These are phyloP conservation scores for Euphorbia celastroides DNA, from an alignment of 441 rosid species.

Conservation along the genomic window DNA sequence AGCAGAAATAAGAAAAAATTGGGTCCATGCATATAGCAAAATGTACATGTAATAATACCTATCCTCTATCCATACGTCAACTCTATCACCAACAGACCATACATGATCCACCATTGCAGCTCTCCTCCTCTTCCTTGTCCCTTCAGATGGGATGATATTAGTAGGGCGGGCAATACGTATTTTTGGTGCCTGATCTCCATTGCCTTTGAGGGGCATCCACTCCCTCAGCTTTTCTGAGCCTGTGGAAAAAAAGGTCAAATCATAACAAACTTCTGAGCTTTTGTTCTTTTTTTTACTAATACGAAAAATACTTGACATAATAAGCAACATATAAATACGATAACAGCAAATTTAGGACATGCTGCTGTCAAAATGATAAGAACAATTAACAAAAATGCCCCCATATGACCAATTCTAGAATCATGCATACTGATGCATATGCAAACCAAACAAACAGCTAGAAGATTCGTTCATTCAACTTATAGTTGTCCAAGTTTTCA, in stretches of 20 bases:
- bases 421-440: neutral
- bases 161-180: constrained; percentile 77
- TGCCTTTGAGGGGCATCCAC: constrained; percentile 68
- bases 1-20: neutral
- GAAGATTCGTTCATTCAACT: neutral
- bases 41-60: constrained; percentile 44
- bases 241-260: constrained; percentile 23
- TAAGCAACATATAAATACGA: neutral
- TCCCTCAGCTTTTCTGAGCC: constrained; percentile 76
- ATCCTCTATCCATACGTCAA: constrained; percentile 82
- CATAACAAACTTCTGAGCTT: neutral
- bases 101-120: constrained; percentile 65
- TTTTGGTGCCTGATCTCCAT: constrained; percentile 58
- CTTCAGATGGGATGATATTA: constrained; percentile 60
- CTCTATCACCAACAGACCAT: constrained; percentile 91
- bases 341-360: neutral
- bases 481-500: neutral
- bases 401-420: neutral
- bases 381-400: neutral
- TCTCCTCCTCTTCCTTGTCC: constrained; percentile 95
- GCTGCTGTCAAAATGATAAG: neutral
- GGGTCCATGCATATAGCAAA: constrained; percentile 3
- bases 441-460: neutral
- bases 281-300: constrained; percentile 1
- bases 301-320: neutral